Evolutionary conservation across 2,329 filamentous ascomycete genomes (phyloP), one percentile per base, ranked within the genome.

Genomic region (Alternaria infectoria): DNA sequence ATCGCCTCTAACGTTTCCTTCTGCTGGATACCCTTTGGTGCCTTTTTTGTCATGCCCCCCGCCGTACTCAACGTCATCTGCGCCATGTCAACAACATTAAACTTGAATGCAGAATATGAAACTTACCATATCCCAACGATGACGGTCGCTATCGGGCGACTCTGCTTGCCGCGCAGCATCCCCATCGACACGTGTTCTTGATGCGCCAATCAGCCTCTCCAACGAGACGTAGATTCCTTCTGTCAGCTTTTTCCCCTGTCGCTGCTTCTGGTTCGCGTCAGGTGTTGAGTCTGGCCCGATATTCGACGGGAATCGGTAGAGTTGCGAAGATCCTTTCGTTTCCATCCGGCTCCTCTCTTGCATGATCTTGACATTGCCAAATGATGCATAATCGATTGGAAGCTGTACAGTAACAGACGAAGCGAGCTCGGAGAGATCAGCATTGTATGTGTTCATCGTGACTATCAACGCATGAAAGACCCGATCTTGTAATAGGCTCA

Each of bases 61-160:
- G 91, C 91, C 76, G 94, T 87, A 62, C 89, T 91, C 11, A 89
- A 86, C 10, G 91, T 94, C 9, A 88, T 90, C 90, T 62, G 30
- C 12, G n/a, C 13, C 28, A 94, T 93, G 60, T 90, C 82, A 61
- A 45, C 36, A n/a, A 19, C 15, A 15, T 30, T 25, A 17, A 46
- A 13, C 32, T 46, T 23, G 25, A 9, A 44, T 15, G 21, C 32
- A 4, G 6, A 5, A 21, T 12, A 19, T 21, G 13, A 23, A 44
- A 17, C 47, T 6, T 58, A 59, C 60, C 90, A 95, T 94, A 61
- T 90, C 82, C 92, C 92, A 96, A 77, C 91, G 89, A 54, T 72
- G 71, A 23, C 54, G 19, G 25, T 62, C 19, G 21, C 23, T 46
- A 9, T 19, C 19, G 25, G 54, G 36, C 9, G 25, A 17, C 13